Conservation (phyloP, 1,139 yeast genomes). For the Taphrina sp. region DNA sequence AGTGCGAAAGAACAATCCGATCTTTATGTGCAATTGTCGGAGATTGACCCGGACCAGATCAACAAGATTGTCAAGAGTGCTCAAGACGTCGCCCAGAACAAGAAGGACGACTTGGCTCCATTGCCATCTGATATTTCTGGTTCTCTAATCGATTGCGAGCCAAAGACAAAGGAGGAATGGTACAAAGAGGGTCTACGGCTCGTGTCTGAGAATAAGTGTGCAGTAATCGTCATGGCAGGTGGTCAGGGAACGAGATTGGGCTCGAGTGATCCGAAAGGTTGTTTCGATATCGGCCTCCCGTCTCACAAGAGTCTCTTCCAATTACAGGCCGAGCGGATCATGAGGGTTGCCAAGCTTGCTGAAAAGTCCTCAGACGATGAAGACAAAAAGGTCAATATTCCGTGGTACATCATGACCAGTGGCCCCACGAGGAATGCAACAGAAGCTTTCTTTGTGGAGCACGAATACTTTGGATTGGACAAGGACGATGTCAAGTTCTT, state of each 20-base stretch:
- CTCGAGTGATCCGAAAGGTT: constrained; percentile 86
- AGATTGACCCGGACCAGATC: constrained; percentile 45
- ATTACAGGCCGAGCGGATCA: constrained; percentile 84
- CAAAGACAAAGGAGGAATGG: constrained; percentile 50
- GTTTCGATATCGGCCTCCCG: constrained; percentile 82
- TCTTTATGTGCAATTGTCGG: constrained; percentile 43
- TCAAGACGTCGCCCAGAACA: constrained; percentile 30
- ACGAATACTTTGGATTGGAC: constrained; percentile 69
- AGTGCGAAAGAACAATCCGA: constrained; percentile 40
- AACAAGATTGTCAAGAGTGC: constrained; percentile 42
- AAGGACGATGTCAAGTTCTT: constrained; percentile 67
- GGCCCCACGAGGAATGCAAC: constrained; percentile 80
- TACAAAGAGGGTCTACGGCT: constrained; percentile 61
- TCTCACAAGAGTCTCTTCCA: constrained; percentile 82
- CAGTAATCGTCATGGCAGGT: constrained; percentile 90
- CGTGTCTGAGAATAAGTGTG: constrained; percentile 71
- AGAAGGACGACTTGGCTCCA: constrained; percentile 40
- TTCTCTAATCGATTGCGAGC: constrained; percentile 42
- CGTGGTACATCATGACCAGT: constrained; percentile 95
- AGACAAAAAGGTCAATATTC: constrained; percentile 49
- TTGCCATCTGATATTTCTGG: constrained; percentile 45
- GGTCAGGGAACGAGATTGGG: constrained; percentile 98
- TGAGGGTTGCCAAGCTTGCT: constrained; percentile 61
- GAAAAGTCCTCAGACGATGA: constrained; percentile 43
- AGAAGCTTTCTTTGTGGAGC: constrained; percentile 61